Conservation (phyloP, 495 filamentous ascomycete genomes). For the Chaetomidium leptoderma region DNA sequence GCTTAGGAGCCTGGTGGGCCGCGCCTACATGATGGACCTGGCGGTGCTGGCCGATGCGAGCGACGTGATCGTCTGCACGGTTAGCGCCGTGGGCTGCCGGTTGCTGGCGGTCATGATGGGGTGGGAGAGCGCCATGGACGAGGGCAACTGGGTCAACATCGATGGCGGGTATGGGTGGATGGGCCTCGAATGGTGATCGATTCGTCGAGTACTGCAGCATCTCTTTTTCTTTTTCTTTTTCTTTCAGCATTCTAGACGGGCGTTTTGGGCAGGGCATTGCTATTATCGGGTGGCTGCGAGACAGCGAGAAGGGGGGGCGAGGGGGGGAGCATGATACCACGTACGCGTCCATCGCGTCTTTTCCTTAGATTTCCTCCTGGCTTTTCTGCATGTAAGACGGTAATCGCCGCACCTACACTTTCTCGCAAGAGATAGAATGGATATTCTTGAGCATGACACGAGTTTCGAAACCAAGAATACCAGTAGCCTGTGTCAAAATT, state of each 20-base stretch:
- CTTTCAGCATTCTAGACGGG: slow-evolving; percentile 12
- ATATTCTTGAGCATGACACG: background rate
- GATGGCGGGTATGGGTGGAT: slow-evolving; percentile 62
- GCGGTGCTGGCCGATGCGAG: slow-evolving; percentile 58
- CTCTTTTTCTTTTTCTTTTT: background rate
- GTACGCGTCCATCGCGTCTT: background rate
- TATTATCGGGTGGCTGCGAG: background rate
- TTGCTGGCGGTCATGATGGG: slow-evolving; percentile 74
- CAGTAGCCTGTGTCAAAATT: no score
- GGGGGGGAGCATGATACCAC: slow-evolving; percentile 19
- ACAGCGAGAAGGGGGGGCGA: background rate
- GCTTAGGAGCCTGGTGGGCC: slow-evolving; percentile 60
- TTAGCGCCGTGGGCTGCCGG: slow-evolving; percentile 61
- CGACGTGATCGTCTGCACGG: slow-evolving; percentile 62
- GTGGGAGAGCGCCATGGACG: slow-evolving; percentile 60
- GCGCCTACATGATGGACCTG: slow-evolving; percentile 69
- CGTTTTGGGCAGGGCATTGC: slow-evolving; percentile 6
- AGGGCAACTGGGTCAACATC: slow-evolving; percentile 63
- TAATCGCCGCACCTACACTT: background rate
- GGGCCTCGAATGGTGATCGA: slow-evolving; percentile 35
- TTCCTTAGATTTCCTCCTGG: background rate
- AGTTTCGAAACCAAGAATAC: no score
- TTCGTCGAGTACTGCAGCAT: background rate
- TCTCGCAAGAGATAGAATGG: background rate
- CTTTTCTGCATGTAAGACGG: background rate